Evolutionary conservation across 192 early-diverging fungal species (phyloP).

Genomic region (Funneliformis geosporum): DNA sequence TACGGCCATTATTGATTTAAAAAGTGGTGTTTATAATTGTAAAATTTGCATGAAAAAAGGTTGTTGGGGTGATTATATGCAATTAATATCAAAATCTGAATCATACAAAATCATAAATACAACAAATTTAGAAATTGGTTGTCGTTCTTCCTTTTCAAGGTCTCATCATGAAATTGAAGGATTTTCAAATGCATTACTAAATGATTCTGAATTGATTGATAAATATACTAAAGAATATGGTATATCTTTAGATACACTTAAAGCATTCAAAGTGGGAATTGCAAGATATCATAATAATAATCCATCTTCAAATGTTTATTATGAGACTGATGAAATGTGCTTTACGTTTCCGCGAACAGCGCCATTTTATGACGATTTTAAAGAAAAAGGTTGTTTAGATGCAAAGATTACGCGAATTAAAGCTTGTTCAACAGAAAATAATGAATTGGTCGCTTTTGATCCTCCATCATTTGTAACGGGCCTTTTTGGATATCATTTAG

Average conservation of each 20-base stretch:
- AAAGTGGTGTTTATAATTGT: slow-evolving; percentile 59
- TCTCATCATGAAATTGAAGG: slow-evolving; percentile 47
- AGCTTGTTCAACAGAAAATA: slow-evolving; percentile 43
- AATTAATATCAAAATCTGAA: slow-evolving; percentile 43
- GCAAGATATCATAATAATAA: slow-evolving; percentile 43
- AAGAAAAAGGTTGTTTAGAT: slow-evolving; percentile 26
- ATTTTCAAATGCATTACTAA: slow-evolving; percentile 39
- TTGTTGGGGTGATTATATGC: slow-evolving; percentile 58
- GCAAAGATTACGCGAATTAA: slow-evolving; percentile 53
- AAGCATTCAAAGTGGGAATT: slow-evolving; percentile 50
- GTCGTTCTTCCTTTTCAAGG: slow-evolving; percentile 39
- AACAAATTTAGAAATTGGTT: slow-evolving; percentile 33
- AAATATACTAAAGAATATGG: slow-evolving; percentile 34
- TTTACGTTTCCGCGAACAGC: slow-evolving; percentile 47
- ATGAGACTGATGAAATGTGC: slow-evolving; percentile 23
- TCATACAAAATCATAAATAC: slow-evolving; percentile 40
- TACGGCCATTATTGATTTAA: slow-evolving; percentile 52
- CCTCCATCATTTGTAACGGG: slow-evolving; percentile 56
- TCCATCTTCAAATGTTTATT: slow-evolving; percentile 31
- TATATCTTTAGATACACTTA: slow-evolving; percentile 29
- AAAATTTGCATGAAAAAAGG: slow-evolving; percentile 58
- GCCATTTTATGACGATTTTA: slow-evolving; percentile 17
- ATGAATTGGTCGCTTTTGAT: slow-evolving; percentile 53
- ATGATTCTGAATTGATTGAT: slow-evolving; percentile 43
- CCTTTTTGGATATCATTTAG: slow-evolving; percentile 66